A percentile compares a stretch with the other conserved stretches of the same genome.
phyloP scores from a whole-genome alignment of 441 rosid species.

The Flueggea neowawraea region DNA sequence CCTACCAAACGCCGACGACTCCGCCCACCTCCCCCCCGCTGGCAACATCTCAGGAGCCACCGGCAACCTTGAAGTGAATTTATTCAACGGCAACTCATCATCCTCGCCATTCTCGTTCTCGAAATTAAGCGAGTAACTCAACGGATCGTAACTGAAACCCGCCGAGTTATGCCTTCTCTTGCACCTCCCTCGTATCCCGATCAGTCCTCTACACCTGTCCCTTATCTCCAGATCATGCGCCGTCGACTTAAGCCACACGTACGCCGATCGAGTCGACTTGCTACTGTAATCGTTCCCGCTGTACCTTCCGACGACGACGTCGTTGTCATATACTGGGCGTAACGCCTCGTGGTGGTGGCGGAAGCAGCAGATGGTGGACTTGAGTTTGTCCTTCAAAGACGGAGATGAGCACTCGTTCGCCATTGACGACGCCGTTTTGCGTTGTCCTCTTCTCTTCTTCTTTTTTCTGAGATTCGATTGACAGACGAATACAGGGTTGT shows the following conservation, averaged over 20 bases:
- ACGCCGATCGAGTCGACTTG: constrained; percentile 38
- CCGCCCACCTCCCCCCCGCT: not conserved
- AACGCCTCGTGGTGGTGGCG: constrained; percentile 2
- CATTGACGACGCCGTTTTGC: constrained; percentile 9
- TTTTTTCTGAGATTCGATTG: constrained; percentile 1
- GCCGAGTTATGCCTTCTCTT: constrained; percentile 27
- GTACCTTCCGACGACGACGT: constrained; percentile 2
- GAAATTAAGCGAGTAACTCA: constrained; percentile 59
- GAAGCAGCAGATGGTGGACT: constrained; percentile 45
- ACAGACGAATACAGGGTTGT: too few relatives aligned
- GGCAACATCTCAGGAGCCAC: constrained; percentile 30
- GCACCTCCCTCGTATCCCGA: constrained; percentile 28
- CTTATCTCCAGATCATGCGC: constrained; percentile 42
- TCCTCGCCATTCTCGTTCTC: constrained; percentile 37
- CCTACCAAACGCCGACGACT: not conserved
- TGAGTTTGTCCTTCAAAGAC: constrained; percentile 23
- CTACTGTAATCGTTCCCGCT: not conserved
- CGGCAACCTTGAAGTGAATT: constrained; percentile 51
- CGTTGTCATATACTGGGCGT: constrained; percentile 5
- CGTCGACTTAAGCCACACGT: constrained; percentile 38
- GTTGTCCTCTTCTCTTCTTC: constrained; percentile 15
- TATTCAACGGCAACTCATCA: constrained; percentile 27
- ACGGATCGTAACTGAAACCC: constrained; percentile 52
- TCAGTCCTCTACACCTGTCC: constrained; percentile 39
- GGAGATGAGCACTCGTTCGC: constrained; percentile 15